Conservation (phyloP, 208 protist genomes). For the Trypanosomatidae sp. region DNA sequence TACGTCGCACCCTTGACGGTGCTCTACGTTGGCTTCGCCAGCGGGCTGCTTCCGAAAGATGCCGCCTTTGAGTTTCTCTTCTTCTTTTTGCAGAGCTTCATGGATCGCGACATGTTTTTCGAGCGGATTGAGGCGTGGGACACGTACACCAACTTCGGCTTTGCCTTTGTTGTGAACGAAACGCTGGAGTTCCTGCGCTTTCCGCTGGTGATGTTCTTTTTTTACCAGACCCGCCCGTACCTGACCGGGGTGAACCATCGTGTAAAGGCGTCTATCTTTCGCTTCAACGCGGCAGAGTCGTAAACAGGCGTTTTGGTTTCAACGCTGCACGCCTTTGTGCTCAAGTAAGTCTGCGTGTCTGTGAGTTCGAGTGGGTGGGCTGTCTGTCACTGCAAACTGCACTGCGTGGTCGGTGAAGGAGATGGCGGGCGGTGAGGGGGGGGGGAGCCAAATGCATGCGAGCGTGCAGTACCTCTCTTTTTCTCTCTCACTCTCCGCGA, state of each 20-base stretch:
- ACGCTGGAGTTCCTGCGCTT: conserved; percentile 77
- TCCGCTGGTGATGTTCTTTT: conserved; percentile 73
- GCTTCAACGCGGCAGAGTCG: conserved; percentile 50
- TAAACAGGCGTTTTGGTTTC: conserved; percentile 13
- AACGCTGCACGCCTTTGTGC: neutral
- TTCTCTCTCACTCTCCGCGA: neutral
- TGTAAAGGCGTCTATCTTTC: conserved; percentile 73
- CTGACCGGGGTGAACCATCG: conserved; percentile 55
- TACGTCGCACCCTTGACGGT: conserved; percentile 59
- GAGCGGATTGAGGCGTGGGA: conserved; percentile 77
- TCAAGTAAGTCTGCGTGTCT: neutral
- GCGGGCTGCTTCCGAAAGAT: conserved; percentile 69
- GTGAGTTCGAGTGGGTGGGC: neutral
- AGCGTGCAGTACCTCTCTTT: neutral
- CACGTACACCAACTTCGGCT: conserved; percentile 85
- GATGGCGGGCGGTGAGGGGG: neutral
- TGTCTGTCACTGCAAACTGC: neutral
- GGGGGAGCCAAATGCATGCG: neutral
- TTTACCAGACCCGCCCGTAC: conserved; percentile 63
- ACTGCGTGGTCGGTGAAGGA: neutral
- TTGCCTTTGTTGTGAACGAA: conserved; percentile 90
- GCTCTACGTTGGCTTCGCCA: conserved; percentile 77
- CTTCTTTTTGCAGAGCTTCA: conserved; percentile 51
- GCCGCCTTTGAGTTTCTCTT: conserved; percentile 75
- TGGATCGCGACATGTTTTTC: conserved; percentile 78